Conservation (phyloP, 2,329 filamentous ascomycete species). For the Ascosphaera acerosa region DNA sequence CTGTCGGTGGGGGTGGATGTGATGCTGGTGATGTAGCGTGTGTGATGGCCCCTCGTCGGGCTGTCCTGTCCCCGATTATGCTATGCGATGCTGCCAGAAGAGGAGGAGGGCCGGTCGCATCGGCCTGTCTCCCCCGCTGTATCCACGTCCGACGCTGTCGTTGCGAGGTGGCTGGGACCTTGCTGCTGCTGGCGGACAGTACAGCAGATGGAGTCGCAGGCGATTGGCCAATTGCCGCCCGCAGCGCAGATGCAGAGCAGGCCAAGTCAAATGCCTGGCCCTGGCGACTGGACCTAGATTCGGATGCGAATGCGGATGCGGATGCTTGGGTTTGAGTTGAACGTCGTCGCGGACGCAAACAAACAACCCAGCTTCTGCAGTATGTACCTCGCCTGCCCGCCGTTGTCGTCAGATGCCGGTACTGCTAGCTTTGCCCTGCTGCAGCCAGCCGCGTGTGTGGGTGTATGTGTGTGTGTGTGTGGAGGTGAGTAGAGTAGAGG, state of each 20-base stretch:
- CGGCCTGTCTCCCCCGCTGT: too few species aligned
- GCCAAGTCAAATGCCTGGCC: neutral
- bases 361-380: neutral
- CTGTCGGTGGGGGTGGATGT: neutral
- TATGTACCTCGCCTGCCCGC: neutral
- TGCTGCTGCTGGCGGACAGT: too few species aligned
- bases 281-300: neutral
- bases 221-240: constrained; percentile 1
- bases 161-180: too few species aligned
- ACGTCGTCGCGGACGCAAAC: neutral
- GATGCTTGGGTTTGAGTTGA: too few species aligned
- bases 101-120: too few species aligned
- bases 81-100: too few species aligned
- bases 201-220: too few species aligned
- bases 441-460: too few species aligned
- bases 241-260: neutral
- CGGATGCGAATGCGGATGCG: neutral
- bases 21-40: neutral
- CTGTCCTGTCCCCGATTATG: neutral
- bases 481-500: too few species aligned
- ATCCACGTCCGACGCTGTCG: too few species aligned
- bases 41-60: neutral
- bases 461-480: too few species aligned
- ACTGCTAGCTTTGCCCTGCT: too few species aligned
- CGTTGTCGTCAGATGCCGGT: neutral